These are phyloP conservation scores for Mycena olivaceomarginata DNA, from an alignment of 768 basidiomycete genomes.

Conservation along the genomic window DNA sequence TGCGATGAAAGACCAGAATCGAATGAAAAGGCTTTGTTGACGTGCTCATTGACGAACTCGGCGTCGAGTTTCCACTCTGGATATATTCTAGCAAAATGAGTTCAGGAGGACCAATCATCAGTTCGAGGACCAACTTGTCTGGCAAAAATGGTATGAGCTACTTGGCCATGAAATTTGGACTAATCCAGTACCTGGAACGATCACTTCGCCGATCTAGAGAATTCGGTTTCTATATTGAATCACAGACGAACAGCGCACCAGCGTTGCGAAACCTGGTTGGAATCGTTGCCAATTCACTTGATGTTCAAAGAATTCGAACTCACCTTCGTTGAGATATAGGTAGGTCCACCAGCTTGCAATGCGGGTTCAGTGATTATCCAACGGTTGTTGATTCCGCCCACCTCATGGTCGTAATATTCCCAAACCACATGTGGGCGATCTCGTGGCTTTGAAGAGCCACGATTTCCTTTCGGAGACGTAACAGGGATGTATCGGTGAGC, in stretches of 20 bases:
- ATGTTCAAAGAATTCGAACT: conserved; percentile 35
- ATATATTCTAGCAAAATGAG: conserved; percentile 57
- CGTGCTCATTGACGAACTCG: conserved; percentile 74
- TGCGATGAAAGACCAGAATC: conserved; percentile 82
- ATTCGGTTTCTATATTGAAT: conserved; percentile 22
- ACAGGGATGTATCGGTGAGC: conserved; percentile 71
- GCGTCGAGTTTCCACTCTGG: conserved; percentile 81
- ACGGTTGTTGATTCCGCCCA: conserved; percentile 50
- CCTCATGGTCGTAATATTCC: conserved; percentile 83
- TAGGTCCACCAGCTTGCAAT: conserved; percentile 67
- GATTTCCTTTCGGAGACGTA: conserved; percentile 76
- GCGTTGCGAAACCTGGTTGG: conserved; percentile 44
- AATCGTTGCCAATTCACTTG: conserved; percentile 2
- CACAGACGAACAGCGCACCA: conserved; percentile 31
- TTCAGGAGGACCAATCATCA: neutral
- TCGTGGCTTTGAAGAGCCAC: conserved; percentile 80
- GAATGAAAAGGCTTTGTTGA: conserved; percentile 74
- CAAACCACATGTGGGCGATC: conserved; percentile 80
- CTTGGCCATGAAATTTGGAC: conserved; percentile 19
- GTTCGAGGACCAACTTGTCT: conserved; percentile 23
- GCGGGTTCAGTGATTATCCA: neutral
- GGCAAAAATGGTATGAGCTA: conserved; percentile 1
- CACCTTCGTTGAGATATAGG: conserved; percentile 74
- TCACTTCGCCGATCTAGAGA: conserved; percentile 78
- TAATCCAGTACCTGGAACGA: conserved; percentile 68